Percentiles rank a stretch among this genome's conserved stretches.
Evolutionary conservation across 805 yeast species (phyloP).

Genomic region (Kuraishia hungarica): DNA sequence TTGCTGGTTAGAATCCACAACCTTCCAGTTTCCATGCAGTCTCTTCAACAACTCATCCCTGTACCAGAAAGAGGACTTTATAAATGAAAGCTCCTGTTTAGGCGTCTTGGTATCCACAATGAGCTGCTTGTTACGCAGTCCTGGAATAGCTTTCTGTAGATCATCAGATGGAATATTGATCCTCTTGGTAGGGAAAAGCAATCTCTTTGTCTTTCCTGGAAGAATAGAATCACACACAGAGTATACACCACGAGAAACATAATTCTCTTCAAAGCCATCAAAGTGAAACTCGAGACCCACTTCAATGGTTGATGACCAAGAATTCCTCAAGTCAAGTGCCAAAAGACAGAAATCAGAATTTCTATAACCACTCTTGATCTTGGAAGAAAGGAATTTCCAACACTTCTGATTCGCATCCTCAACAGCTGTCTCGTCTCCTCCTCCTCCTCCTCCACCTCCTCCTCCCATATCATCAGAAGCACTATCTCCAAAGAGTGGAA

Average conservation of each 20-base stretch:
- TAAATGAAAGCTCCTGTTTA: slow-evolving; percentile 45
- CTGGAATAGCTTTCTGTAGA: slow-evolving; percentile 54
- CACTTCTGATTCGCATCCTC: slow-evolving; percentile 14
- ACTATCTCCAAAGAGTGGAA: slow-evolving; percentile 37
- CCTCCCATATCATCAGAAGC: neutral
- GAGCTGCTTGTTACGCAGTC: slow-evolving; percentile 61
- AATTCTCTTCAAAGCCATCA: slow-evolving; percentile 1
- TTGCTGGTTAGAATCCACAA: slow-evolving; percentile 6
- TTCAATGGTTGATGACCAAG: slow-evolving; percentile 57
- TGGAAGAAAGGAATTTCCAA: slow-evolving; percentile 22
- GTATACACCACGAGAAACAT: neutral
- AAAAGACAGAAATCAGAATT: slow-evolving; percentile 51
- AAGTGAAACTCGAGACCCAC: slow-evolving; percentile 14
- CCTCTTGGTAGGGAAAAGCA: slow-evolving; percentile 64
- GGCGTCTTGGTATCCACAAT: slow-evolving; percentile 46
- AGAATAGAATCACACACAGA: slow-evolving; percentile 1
- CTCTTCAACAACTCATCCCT: slow-evolving; percentile 53
- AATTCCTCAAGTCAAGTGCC: slow-evolving; percentile 70
- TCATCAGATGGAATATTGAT: slow-evolving; percentile 32
- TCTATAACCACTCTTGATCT: slow-evolving; percentile 22
- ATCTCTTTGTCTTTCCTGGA: slow-evolving; percentile 26
- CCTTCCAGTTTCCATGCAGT: slow-evolving; percentile 61
- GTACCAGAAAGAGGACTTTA: slow-evolving; percentile 74
- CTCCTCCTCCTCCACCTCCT: too few relatives aligned
- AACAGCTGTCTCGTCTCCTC: slow-evolving; percentile 4